Evolutionary conservation across 2,329 filamentous ascomycete genomes (phyloP), one percentile per base, ranked within the genome.

Genomic region (Exophiala sp.): DNA sequence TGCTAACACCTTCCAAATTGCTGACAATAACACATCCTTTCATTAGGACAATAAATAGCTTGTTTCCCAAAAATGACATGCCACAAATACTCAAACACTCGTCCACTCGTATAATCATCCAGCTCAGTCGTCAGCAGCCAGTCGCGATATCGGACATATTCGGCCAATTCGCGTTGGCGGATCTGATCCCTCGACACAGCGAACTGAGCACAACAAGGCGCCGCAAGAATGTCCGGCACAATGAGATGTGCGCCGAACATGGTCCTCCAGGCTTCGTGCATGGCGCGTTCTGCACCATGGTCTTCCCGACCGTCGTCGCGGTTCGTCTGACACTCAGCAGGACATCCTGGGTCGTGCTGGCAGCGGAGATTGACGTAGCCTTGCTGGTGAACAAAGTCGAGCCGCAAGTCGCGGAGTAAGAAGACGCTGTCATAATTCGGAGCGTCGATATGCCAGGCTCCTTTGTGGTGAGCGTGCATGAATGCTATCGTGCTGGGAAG

Each of bases 361-460:
- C 82, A 85, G 40, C 82, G 79, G 45, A 81, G 69, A 56, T 83
- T 84, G 69, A 82, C 78, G 64, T 80, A 85, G 5, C 82, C 82
- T 54, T 76, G 67, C 45, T 75, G 68, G 6, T 71, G 69, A 32
- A 84, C 75, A 39, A 75, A 74, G 38, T 72, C 75, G 63, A 75
- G 70, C 57, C 76, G 78, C 44, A 83, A 70, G 14, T 73, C 70
- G 34, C 71, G 68, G 29, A 84, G 68, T 61, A 76, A 78, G 60
- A 73, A 71, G 5, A 68, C 73, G 21, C 77, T 73, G 58, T 79
- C 77, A 39, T 47, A 38, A 14, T 39, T 49, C 7, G 64, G 62
- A 14, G 66, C 64, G 34, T 66, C 64, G 39, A 64, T 64, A 48
- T 66, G 73, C 73, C 73, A 76, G 61, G 75, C 72, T 12, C 40